A percentile compares a stretch with the other conserved stretches of the same genome.
These are phyloP conservation scores for Neoarthrinium moseri DNA, from an alignment of 2,329 filamentous ascomycete genomes.

Conservation along the genomic window DNA sequence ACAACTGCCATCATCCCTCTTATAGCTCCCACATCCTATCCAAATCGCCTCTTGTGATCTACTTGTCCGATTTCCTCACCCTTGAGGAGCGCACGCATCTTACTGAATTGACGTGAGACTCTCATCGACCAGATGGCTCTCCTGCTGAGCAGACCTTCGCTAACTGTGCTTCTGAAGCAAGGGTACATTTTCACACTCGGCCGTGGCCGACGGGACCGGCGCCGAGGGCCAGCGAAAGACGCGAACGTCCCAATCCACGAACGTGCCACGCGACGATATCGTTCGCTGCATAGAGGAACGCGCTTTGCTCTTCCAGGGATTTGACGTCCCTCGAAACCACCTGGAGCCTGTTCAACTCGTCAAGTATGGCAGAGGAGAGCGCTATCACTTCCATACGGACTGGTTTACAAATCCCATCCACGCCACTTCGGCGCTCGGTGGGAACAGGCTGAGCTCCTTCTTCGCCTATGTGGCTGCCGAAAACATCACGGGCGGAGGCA, in stretches of 20 bases:
- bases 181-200: constrained; percentile 43
- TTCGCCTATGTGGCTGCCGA: constrained; percentile 45
- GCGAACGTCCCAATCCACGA: constrained; percentile 46
- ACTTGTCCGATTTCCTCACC: constrained; percentile 35
- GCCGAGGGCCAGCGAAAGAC: constrained; percentile 32
- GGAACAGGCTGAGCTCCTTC: constrained; percentile 45
- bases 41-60: constrained; percentile 36
- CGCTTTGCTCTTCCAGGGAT: constrained; percentile 44
- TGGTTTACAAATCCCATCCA: constrained; percentile 44
- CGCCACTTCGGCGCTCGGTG: constrained; percentile 36
- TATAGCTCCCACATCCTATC: constrained; percentile 33
- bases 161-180: constrained; percentile 25
- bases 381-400: constrained; percentile 50
- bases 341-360: constrained; percentile 49
- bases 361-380: constrained; percentile 41
- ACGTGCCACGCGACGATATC: constrained; percentile 38
- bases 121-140: neutral
- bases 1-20: constrained; percentile 29
- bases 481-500: constrained; percentile 44
- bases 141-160: constrained; percentile 10
- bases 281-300: constrained; percentile 47
- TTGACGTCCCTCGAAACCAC: constrained; percentile 32
- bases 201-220: constrained; percentile 33
- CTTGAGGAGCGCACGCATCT: constrained; percentile 33
- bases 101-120: constrained; percentile 29